phyloP scores from a whole-genome alignment of 345 rosid genomes.

The Hypericum androsaemum region DNA sequence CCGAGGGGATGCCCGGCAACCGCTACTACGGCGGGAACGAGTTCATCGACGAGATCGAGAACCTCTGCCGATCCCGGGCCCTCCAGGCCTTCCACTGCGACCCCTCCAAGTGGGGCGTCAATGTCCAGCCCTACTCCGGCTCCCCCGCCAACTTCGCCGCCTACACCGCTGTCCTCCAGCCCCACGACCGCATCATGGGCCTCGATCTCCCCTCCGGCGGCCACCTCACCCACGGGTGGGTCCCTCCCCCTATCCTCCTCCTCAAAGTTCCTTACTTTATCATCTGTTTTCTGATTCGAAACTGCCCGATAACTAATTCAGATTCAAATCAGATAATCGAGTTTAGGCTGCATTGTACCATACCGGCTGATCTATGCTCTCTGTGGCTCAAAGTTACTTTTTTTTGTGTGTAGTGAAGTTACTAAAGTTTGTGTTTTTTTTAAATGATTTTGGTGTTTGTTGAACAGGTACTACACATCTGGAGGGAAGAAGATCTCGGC shows the following conservation, averaged over 20 bases:
- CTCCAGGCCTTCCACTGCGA: slow-evolving; percentile 49
- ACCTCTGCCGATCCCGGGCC: slow-evolving; percentile 56
- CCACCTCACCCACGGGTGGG: slow-evolving; percentile 57
- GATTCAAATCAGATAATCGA: too few relatives aligned
- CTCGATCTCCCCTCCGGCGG: slow-evolving; percentile 71
- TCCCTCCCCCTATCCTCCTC: too few relatives aligned
- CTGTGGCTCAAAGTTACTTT: too few relatives aligned
- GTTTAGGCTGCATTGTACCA: too few relatives aligned
- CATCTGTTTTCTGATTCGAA: too few relatives aligned
- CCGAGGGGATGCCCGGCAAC: slow-evolving; percentile 5
- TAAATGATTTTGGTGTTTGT: too few relatives aligned
- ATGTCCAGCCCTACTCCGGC: slow-evolving; percentile 79
- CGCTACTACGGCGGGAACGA: not conserved
- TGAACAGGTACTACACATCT: slow-evolving; percentile 36
- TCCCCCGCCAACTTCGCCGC: slow-evolving; percentile 72
- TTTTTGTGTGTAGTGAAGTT: too few relatives aligned
- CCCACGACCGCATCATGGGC: slow-evolving; percentile 71
- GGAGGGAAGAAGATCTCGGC: slow-evolving; percentile 68
- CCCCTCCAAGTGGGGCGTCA: slow-evolving; percentile 61
- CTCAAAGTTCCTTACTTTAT: too few relatives aligned
- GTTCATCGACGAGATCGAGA: slow-evolving; percentile 65
- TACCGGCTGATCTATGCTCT: too few relatives aligned
- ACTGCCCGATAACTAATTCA: too few relatives aligned
- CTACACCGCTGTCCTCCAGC: slow-evolving; percentile 51
- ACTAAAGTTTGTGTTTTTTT: too few relatives aligned